Evolutionary conservation across 331 rosid species (phyloP), one percentile per base, ranked within the genome.

Genomic region (Acacia concinna): DNA sequence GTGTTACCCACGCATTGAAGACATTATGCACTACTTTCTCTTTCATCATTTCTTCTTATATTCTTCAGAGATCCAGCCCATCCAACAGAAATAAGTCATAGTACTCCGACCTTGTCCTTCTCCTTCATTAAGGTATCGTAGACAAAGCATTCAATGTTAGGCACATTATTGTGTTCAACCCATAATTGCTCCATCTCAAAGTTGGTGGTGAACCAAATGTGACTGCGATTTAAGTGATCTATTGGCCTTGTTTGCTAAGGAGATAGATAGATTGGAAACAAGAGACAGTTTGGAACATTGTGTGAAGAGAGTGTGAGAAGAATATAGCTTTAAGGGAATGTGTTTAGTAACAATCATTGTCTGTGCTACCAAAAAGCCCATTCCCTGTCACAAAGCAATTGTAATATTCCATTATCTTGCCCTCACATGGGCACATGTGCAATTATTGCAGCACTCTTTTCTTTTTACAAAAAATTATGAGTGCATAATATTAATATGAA

Each of bases 351-450:
- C 86, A 86, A 90, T 90, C 85, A 87, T 85, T 87, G 89, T 79
- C 84, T 78, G 82, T 63, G 81, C 77, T 68, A 81, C 89, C 85
- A 85, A 83, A 64, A 84, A 67, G 10, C 79, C 91, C 89, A 87
- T 83, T 71, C 84, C 83, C 80, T 81, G 57, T 78, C 74, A 72
- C 47, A 86, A 84, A 87, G 80, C 82, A 78, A 84, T 51, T 78
- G 81, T 63, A 73, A 74, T 30, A 32, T 31, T 47, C 86, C 80
- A 82, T 79, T 76, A 47, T 41, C 41, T 43, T 75, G 79, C 77
- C 80, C 85, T 56, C 92, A 89, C 90, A 80, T 91, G 97, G 90
- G 86, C 73, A 81, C 84, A 85, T 83, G 41, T 77, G 77, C 85
- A 88, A 85, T 81, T 70, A 85, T 84, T 71, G 74, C n/a, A 62